Evolutionary conservation across 345 rosid genomes (phyloP).

Genomic region (Gossypium arboreum): DNA sequence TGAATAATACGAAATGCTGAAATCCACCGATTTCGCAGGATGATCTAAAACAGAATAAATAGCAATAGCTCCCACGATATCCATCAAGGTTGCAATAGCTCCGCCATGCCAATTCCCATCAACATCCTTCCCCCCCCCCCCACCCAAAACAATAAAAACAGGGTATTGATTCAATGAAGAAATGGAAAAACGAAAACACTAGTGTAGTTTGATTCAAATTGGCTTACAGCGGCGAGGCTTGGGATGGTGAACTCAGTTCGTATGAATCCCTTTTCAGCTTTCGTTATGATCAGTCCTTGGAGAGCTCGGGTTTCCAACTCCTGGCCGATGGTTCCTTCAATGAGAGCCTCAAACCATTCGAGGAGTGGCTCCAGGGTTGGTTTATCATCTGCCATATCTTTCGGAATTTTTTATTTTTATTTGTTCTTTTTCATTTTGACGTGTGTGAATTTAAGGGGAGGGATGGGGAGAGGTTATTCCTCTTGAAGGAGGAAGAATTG

Average conservation of each 20-base stretch:
- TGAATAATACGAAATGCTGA: conserved; percentile 42
- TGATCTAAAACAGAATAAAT: conserved; percentile 28
- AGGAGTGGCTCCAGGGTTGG: neutral
- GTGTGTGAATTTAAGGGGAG: neutral
- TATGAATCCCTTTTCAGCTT: neutral
- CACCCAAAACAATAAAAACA: neutral
- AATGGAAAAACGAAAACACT: neutral
- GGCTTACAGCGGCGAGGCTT: neutral
- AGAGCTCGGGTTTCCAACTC: neutral
- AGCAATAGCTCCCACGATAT: conserved; percentile 43
- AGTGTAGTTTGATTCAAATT: neutral
- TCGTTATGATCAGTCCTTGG: neutral
- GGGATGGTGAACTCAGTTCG: neutral
- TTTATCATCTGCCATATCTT: neutral
- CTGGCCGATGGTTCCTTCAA: neutral
- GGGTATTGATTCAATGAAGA: neutral
- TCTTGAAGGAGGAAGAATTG: too few relatives aligned
- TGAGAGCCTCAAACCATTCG: neutral
- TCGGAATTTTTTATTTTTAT: too few relatives aligned
- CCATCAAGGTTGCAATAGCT: conserved; percentile 47
- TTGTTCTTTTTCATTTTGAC: neutral
- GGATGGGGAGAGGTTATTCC: neutral
- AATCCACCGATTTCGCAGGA: conserved; percentile 36
- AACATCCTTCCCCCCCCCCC: conserved; percentile 20
- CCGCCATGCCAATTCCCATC: conserved; percentile 51